Evolutionary conservation across 352 stramenopile genomes (phyloP).

Genomic region (Phytophthora cactorum): DNA sequence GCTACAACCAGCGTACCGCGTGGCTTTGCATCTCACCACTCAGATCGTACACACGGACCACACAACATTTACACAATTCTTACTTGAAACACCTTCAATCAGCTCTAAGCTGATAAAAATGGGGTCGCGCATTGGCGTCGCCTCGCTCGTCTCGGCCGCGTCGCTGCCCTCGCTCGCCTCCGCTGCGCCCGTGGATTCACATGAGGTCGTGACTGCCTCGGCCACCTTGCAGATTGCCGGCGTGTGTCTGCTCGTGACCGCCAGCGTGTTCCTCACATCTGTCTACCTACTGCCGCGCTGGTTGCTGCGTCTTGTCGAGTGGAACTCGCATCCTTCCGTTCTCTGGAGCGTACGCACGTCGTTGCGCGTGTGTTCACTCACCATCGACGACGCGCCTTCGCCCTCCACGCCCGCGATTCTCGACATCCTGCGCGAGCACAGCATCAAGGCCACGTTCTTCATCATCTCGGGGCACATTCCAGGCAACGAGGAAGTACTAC

Average conservation of each 20-base stretch:
- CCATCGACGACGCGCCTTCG: slow-evolving; percentile 84
- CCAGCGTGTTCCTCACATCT: slow-evolving; percentile 44
- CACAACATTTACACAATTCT: not conserved
- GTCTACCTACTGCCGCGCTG: slow-evolving; percentile 79
- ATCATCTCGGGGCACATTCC: slow-evolving; percentile 80
- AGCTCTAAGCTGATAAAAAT: not conserved
- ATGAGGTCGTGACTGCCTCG: not conserved
- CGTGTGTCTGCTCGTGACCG: slow-evolving; percentile 32
- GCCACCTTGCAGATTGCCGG: slow-evolving; percentile 21
- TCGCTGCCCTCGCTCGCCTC: not conserved
- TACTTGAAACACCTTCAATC: slow-evolving; percentile 5
- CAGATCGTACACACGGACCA: slow-evolving; percentile 4
- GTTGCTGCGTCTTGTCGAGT: slow-evolving; percentile 69
- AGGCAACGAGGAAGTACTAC: slow-evolving; percentile 70
- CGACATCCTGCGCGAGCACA: slow-evolving; percentile 66
- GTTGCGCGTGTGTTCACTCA: slow-evolving; percentile 67
- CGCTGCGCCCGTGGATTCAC: not conserved
- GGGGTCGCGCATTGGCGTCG: not conserved
- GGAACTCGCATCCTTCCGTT: slow-evolving; percentile 73
- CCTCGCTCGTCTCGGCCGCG: not conserved
- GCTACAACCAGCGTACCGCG: slow-evolving; percentile 5
- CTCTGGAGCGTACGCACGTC: slow-evolving; percentile 75
- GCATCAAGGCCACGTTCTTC: slow-evolving; percentile 85
- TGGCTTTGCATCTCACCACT: slow-evolving; percentile 10
- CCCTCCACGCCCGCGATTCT: slow-evolving; percentile 69